Evolutionary conservation across 2,329 filamentous ascomycete species (phyloP).

Genomic region (Blastomyces gilchristii): DNA sequence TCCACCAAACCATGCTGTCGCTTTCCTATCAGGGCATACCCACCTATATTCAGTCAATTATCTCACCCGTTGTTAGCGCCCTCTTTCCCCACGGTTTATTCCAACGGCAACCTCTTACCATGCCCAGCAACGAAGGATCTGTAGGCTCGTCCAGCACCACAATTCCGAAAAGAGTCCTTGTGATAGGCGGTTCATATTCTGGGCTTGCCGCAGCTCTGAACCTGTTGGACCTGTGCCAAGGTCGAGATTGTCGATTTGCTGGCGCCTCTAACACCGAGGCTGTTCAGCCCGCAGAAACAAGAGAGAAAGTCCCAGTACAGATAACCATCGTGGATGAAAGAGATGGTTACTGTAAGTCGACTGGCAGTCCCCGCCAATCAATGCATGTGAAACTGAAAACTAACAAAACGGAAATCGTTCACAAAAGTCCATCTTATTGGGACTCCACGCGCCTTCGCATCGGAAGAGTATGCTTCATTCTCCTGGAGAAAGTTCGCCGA

Average conservation of each 20-base stretch:
- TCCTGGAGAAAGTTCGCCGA: slow-evolving; percentile 62
- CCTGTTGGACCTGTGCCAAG: slow-evolving; percentile 54
- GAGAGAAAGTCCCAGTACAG: slow-evolving; percentile 45
- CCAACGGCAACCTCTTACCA: slow-evolving; percentile 26
- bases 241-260: slow-evolving; percentile 39
- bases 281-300: slow-evolving; percentile 16
- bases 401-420: slow-evolving; percentile 2
- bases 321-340: slow-evolving; percentile 65
- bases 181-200: slow-evolving; percentile 62
- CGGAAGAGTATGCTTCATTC: slow-evolving; percentile 52
- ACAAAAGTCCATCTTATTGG: slow-evolving; percentile 65
- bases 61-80: background rate
- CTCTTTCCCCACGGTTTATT: background rate
- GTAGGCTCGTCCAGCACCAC: background rate
- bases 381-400: slow-evolving; percentile 4
- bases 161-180: slow-evolving; percentile 44
- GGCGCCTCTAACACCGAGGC: slow-evolving; percentile 8
- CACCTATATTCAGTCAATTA: background rate
- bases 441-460: slow-evolving; percentile 60
- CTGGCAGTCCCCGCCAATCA: background rate
- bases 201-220: slow-evolving; percentile 58
- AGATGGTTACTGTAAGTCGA: slow-evolving; percentile 60
- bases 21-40: background rate
- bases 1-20: background rate
- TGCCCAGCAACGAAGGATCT: slow-evolving; percentile 7